Evolutionary conservation across 139 green algal species (phyloP).

Genomic region (Zygnema cylindricum): DNA sequence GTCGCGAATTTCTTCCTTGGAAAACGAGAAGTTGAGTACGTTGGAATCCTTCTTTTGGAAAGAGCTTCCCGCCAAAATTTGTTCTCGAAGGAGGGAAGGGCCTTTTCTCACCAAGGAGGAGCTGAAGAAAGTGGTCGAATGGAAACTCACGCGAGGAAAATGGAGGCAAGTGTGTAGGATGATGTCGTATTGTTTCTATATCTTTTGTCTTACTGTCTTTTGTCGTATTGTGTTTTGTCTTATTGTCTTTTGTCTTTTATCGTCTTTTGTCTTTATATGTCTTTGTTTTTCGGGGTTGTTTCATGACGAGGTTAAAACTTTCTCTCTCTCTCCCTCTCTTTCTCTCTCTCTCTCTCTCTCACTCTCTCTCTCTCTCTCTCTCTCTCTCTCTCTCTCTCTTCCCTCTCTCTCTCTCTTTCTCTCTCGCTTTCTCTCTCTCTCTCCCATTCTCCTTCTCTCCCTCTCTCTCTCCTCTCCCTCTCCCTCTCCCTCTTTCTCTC

Average conservation of each 20-base stretch:
- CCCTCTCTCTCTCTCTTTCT: too few species aligned
- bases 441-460: too few species aligned
- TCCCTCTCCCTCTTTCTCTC: too few species aligned
- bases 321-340: too few species aligned
- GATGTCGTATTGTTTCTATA: neutral
- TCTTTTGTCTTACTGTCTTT: neutral
- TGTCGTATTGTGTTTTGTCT: neutral
- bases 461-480: too few species aligned
- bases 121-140: conserved; percentile 46
- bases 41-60: conserved; percentile 8
- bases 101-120: conserved; percentile 33
- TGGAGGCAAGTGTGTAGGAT: conserved; percentile 24
- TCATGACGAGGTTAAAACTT: too few species aligned
- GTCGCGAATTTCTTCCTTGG: neutral
- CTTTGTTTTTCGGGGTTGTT: neutral
- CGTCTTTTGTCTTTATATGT: neutral
- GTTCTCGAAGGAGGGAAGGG: too few species aligned
- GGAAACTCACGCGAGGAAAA: conserved; percentile 56
- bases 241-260: neutral
- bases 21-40: neutral
- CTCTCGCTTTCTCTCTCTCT: too few species aligned
- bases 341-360: too few species aligned
- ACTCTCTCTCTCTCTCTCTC: too few species aligned
- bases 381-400: too few species aligned
- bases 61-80: neutral